Base-by-base conservation (phyloP, 768 basidiomycete genomes). In the Chalciporus chontae region DNA sequence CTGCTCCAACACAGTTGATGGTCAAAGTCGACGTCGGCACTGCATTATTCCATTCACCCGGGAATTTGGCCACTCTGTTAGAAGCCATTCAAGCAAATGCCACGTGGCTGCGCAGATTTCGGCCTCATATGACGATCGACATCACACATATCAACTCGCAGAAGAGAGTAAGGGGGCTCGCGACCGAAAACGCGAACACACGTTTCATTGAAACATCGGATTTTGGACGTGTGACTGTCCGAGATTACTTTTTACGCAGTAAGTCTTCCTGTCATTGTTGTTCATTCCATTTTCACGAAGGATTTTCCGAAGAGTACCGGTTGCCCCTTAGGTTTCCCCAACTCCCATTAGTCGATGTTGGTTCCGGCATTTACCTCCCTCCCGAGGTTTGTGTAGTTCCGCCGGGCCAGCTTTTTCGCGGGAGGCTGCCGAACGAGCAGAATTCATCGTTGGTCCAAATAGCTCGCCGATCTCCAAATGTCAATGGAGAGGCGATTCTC, bases 351-450 rank as follows among this genome's bases (percentile, higher is more conserved):
- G 60, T 77, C 17, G 71, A 75, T 45, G 67, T 74, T 10, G 73
- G 72, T 14, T 68, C 63, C 46, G 34, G 47, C 34, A 57, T 62
- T 49, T 63, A 54, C 29, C 54, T 77, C 1, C 76, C 76, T 8
- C 62, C 74, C 5, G 76, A 77, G 58, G 47, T 76, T 8, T 76
- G 75, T 59, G 59, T 63, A 13, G 73, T 77, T 34, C 56, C 78
- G 18, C 56, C 61, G 14, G 56, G 60, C 38, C 67, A 73, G 51
- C 60, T 64, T 17, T 68, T 62, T 57, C 61, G 53, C 4, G 78
- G 77, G 62, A 84, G 72, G 50, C 63, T 75, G 6, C 53, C 63
- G 3, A 71, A 73, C 11, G 67, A 67, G 27, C 72, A 76, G 48
- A 73, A 72, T 11, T 55, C 70, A 4, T 50, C 61, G 4, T 76